Conservation (phyloP, 768 basidiomycete species). For the Dioszegia aurantiaca region DNA sequence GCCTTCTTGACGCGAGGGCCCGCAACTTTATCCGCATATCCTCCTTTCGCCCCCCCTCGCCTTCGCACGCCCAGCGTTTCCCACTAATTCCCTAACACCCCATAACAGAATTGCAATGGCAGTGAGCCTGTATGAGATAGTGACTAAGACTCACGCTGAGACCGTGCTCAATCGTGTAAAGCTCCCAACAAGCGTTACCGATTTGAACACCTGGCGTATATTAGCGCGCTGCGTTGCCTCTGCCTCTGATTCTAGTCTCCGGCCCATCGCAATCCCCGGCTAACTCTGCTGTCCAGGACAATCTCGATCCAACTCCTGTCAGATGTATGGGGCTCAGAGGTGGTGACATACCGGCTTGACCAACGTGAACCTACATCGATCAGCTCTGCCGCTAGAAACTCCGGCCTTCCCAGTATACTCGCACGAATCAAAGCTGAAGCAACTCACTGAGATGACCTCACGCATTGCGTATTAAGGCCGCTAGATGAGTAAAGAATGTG, state of each 20-base stretch:
- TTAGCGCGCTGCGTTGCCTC: slow-evolving; percentile 3
- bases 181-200: slow-evolving; percentile 99
- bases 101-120: no score
- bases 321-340: slow-evolving; percentile 14
- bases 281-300: no score
- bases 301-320: no score
- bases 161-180: slow-evolving; percentile 98
- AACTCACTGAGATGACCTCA: slow-evolving; percentile 82
- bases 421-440: no score
- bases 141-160: slow-evolving; percentile 80
- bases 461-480: slow-evolving; percentile 45
- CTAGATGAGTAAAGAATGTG: slow-evolving; percentile 1
- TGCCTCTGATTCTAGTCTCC: not conserved
- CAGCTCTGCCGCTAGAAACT: slow-evolving; percentile 17
- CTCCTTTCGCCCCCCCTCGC: not conserved
- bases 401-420: no score
- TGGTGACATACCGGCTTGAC: slow-evolving; percentile 66
- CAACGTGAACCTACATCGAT: slow-evolving; percentile 65
- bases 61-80: not conserved
- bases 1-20: not conserved
- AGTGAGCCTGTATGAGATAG: no score
- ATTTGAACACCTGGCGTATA: slow-evolving; percentile 52
- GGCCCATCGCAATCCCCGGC: not conserved
- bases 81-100: no score
- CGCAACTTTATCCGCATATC: not conserved